A percentile compares a stretch with the other conserved stretches of the same genome.
Conservation (phyloP, 192 early-diverging fungal species). For the Diversispora epigaea region DNA sequence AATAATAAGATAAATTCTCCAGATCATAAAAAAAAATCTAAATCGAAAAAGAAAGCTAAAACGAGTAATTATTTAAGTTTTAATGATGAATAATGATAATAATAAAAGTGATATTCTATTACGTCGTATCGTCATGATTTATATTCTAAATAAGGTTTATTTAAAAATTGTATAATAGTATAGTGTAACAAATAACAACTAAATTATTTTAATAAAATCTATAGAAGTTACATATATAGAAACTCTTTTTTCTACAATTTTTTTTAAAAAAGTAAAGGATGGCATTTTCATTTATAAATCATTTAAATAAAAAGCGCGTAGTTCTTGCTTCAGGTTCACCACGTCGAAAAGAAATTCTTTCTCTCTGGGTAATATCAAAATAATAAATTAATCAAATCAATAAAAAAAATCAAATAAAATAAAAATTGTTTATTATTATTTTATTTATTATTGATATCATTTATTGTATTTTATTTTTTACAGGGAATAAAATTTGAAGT, state of each 20-base stretch:
- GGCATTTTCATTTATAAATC: constrained; percentile 10
- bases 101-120: neutral
- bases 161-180: too few species aligned
- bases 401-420: too few species aligned
- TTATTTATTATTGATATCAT: constrained; percentile 8
- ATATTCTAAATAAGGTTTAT: too few species aligned
- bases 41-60: neutral
- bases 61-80: constrained; percentile 1
- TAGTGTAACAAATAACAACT: too few species aligned
- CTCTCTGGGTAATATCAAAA: constrained; percentile 36
- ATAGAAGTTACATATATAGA: neutral
- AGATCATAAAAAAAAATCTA: neutral
- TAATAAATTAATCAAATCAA: neutral
- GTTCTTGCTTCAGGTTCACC: constrained; percentile 81
- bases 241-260: neutral
- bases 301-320: constrained; percentile 51
- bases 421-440: too few species aligned
- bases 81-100: neutral
- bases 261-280: constrained; percentile 4
- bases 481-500: constrained; percentile 64
- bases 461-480: neutral
- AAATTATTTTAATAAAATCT: too few species aligned
- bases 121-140: too few species aligned
- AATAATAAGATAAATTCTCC: neutral
- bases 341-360: constrained; percentile 74